Evolutionary conservation across 2,329 filamentous ascomycete species (phyloP).

Genomic region (Venturia carpophila): DNA sequence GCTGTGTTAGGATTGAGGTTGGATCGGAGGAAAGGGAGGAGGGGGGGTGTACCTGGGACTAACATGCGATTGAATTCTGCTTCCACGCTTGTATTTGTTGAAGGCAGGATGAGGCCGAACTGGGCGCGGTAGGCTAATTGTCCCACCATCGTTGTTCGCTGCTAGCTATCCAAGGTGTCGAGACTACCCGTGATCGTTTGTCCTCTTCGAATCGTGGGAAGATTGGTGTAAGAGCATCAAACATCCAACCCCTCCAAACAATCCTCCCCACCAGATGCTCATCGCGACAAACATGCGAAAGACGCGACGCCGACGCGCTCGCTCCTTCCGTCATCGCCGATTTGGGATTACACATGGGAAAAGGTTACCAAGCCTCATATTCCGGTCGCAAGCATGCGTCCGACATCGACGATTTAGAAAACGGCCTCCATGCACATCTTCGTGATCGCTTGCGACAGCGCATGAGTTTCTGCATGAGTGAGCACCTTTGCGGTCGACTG

Average conservation of each 20-base stretch:
- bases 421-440: neutral
- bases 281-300: neutral
- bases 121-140: slow-evolving; percentile 21
- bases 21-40: neutral
- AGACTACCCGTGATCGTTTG: neutral
- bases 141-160: slow-evolving; percentile 3
- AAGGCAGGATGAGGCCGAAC: slow-evolving; percentile 30
- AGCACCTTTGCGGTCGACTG: neutral
- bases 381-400: slow-evolving; percentile 3
- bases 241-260: neutral
- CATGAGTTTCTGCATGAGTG: neutral
- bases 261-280: neutral
- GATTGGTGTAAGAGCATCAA: neutral
- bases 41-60: slow-evolving; percentile 23
- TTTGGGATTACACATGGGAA: neutral
- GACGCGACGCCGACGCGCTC: slow-evolving; percentile 8
- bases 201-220: neutral
- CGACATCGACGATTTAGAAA: neutral
- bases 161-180: too few relatives aligned
- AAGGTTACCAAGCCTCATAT: neutral
- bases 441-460: neutral
- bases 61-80: slow-evolving; percentile 30
- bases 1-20: slow-evolving; percentile 19
- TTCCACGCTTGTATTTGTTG: slow-evolving; percentile 31
- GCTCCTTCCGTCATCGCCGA: neutral